A percentile compares a stretch with the other conserved stretches of the same genome.
Conservation (phyloP, 108 stramenopile genomes). For the Schizochytrium sp. region DNA sequence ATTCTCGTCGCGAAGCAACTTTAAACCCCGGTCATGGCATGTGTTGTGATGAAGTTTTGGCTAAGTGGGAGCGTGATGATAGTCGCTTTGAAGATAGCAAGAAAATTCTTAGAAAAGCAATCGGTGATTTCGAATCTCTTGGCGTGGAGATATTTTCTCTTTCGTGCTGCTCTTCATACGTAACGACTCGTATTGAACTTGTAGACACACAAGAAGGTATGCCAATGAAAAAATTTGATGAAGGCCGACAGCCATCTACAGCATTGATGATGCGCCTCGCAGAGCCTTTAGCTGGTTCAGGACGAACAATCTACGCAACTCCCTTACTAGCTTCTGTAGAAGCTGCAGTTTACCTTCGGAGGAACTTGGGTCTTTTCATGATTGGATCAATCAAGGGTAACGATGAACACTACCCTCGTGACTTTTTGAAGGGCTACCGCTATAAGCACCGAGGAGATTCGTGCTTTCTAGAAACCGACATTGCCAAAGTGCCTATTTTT, state of each 20-base stretch:
- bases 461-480: not conserved
- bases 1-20: not conserved
- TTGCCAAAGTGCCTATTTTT: not conserved
- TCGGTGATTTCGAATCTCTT: not conserved
- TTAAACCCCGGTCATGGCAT: not conserved
- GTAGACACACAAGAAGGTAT: not conserved
- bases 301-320: not conserved
- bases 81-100: not conserved
- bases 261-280: slow-evolving; percentile 9
- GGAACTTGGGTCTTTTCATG: slow-evolving; percentile 37
- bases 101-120: not conserved
- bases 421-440: not conserved
- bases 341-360: not conserved
- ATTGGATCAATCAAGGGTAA: not conserved
- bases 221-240: not conserved
- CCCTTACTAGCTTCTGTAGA: slow-evolving; percentile 17
- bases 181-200: not conserved
- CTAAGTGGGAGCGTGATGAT: not conserved
- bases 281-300: not conserved
- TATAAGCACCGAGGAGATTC: not conserved
- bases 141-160: not conserved
- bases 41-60: not conserved
- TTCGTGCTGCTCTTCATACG: not conserved
- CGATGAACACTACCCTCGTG: not conserved
- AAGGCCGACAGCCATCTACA: not conserved